A percentile compares a stretch with the other conserved stretches of the same genome.
Conservation (phyloP, 352 stramenopile species). For the Globisporangium rhizosaccharum region DNA sequence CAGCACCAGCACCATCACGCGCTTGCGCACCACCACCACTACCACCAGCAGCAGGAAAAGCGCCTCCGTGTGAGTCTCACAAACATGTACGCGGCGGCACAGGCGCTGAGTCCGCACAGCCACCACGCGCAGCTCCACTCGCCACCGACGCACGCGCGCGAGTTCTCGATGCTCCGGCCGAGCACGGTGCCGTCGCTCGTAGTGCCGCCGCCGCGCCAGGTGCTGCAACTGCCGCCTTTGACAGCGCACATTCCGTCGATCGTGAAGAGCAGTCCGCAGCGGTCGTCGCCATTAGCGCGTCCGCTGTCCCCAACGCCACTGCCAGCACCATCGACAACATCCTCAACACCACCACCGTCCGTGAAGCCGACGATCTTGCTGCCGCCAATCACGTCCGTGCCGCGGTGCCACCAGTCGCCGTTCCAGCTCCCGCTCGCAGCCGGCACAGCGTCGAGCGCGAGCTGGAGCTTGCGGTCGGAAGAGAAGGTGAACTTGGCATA, state of each 20-base stretch:
- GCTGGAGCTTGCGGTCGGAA: conserved; percentile 8
- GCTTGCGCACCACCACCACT: conserved; percentile 2
- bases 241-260: conserved; percentile 7
- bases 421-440: conserved; percentile 1
- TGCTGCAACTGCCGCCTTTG: conserved; percentile 9
- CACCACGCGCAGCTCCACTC: neutral
- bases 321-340: too few species aligned
- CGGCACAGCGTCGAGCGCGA: neutral
- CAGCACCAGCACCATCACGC: conserved; percentile 4
- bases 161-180: conserved; percentile 5
- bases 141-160: conserved; percentile 2
- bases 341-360: neutral
- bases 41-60: conserved; percentile 11
- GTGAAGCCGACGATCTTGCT: conserved; percentile 12
- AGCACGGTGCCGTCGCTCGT: neutral
- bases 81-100: conserved; percentile 10
- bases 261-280: conserved; percentile 1
- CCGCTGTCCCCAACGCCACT: too few species aligned
- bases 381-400: conserved; percentile 12
- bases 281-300: neutral
- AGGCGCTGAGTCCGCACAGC: conserved; percentile 10
- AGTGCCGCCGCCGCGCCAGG: neutral
- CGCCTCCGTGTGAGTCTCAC: conserved; percentile 10
- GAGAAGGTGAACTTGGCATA: conserved; percentile 13
- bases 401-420: conserved; percentile 6